Percentiles rank a stretch among this genome's conserved stretches.
Conservation (phyloP, 306 rosid species). For the Cucumis cinereus region DNA sequence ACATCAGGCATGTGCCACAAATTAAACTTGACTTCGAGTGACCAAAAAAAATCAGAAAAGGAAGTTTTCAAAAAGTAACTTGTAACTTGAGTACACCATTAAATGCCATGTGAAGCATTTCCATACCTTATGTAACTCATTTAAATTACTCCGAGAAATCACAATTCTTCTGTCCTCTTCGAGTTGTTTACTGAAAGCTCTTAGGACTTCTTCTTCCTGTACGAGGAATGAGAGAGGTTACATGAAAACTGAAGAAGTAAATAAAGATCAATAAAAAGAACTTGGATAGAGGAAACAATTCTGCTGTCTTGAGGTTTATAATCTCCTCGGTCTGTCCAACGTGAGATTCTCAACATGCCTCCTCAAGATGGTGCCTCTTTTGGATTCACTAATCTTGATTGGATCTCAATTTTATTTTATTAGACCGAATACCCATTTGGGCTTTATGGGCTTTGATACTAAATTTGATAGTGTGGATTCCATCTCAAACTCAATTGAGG, state of each 20-base stretch:
- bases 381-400: no score
- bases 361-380: no score
- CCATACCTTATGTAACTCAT: conserved; percentile 62
- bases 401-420: no score
- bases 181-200: conserved; percentile 72
- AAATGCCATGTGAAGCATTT: background rate
- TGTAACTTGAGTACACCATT: background rate
- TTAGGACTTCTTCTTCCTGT: conserved; percentile 73
- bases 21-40: background rate
- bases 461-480: no score
- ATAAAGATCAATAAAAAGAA: background rate
- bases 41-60: background rate
- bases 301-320: background rate
- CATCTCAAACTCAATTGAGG: no score
- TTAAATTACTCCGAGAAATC: conserved; percentile 73
- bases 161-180: conserved; percentile 85
- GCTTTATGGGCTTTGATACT: no score
- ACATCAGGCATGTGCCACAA: background rate
- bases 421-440: no score
- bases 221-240: conserved; percentile 10
- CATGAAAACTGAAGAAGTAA: background rate
- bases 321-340: no score
- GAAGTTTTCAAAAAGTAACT: background rate
- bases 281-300: background rate
- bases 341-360: no score